phyloP scores from a whole-genome alignment of 2,329 filamentous ascomycete species.

The Aphanocladium album region DNA sequence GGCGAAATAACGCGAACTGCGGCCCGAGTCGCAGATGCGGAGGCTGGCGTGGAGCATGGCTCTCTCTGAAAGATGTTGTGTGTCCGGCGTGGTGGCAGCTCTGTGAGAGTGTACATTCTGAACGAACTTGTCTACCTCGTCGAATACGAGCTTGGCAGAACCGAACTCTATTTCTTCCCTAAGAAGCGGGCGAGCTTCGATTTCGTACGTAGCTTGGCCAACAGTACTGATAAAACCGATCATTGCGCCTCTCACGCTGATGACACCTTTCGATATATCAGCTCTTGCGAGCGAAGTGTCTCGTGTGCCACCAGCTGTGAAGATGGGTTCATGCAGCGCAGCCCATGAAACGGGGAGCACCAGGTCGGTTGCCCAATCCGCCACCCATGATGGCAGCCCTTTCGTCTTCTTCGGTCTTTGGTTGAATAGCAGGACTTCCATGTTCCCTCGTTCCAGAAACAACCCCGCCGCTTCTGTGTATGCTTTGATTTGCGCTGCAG shows the following conservation, averaged over 20 bases:
- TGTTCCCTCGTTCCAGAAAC: constrained; percentile 18
- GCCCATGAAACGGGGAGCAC: constrained; percentile 22
- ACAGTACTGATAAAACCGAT: not conserved
- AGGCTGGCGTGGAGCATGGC: constrained; percentile 5
- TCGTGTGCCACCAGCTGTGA: constrained; percentile 21
- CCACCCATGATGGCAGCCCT: constrained; percentile 29
- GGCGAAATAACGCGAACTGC: constrained; percentile 13
- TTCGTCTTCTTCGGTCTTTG: constrained; percentile 22
- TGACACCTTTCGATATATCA: not conserved
- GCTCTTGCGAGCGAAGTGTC: constrained; percentile 2
- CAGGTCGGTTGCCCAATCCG: constrained; percentile 30
- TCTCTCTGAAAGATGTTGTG: not conserved
- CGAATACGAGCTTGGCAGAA: constrained; percentile 20
- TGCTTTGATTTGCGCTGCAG: not conserved
- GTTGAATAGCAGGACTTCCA: constrained; percentile 26
- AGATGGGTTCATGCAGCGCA: constrained; percentile 18
- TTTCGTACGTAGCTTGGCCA: not conserved
- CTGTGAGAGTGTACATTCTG: not conserved
- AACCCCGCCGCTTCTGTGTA: constrained; percentile 21
- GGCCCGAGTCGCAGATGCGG: constrained; percentile 20
- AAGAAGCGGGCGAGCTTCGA: not conserved
- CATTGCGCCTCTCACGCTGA: not conserved
- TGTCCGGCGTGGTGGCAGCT: not conserved
- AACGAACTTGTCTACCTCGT: constrained; percentile 22
- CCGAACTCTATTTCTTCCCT: constrained; percentile 19